Evolutionary conservation across 768 basidiomycete species (phyloP), one percentile per base, ranked within the genome.

Genomic region (Rhodosporidiobolus sp.): DNA sequence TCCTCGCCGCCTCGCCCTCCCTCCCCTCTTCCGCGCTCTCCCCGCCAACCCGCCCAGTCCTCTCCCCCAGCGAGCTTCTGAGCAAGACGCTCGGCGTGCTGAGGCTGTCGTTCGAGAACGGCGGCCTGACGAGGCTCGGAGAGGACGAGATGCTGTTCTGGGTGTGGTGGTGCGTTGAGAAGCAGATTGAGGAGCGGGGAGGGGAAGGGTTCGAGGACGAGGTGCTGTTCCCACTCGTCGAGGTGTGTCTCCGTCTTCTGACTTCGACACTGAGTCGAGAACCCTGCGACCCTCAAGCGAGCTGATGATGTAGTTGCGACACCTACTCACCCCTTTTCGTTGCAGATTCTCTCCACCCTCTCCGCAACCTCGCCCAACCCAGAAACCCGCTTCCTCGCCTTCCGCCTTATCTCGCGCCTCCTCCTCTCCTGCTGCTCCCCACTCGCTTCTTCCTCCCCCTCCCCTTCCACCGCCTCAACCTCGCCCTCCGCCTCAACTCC

Each of bases 331-430:
- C 12, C 3, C 53, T 1, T 10, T 24, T 46, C 30, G 0, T n/a
- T 32, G 28, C 65, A 66, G 65, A 16, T 57, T 46, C 46, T 66
- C n/a, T 59, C 56, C 3, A 49, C 65, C 17, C 65, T 59, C 65
- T 32, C 65, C 49, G 32, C 65, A 17, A 26, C 12, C n/a, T 66
- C 65, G 1, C 56, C 56, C 34, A 4, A 24, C 20, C 38, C 65
- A 2, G 26, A 12, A 9, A 59, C 46, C 26, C 65, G 65, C 56
- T 66, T 66, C 49, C 56, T 58, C 49, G 26, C 65, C 26, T 66
- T 50, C 57, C 56, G 56, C 49, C 65, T 66, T n/a, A 5, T 66
- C 49, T 16, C 48, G 0, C 57, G 49, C 8, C 46, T 59, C 32
- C 24, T 66, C 26, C 43, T 59, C 26, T 3, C 16, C 14, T 32